Evolutionary conservation across 306 rosid genomes (phyloP).

Genomic region (Inga leiocalycina): DNA sequence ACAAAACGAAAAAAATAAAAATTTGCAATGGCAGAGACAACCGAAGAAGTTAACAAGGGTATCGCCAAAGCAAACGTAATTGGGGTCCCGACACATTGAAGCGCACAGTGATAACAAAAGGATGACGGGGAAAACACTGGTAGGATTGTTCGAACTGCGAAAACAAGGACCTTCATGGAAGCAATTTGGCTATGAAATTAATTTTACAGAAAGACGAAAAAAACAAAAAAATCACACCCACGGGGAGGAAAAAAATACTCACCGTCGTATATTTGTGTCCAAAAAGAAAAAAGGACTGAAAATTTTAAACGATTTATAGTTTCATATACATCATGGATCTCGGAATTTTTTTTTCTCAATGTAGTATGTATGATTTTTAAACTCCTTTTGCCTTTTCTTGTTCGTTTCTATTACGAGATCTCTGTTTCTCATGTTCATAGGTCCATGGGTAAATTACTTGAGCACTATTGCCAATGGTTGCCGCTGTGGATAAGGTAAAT

Average conservation of each 20-base stretch:
- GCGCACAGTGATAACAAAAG: background rate
- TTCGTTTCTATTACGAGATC: background rate
- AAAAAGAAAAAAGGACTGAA: conserved; percentile 31
- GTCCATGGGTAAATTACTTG: background rate
- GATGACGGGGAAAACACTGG: background rate
- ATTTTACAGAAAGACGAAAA: background rate
- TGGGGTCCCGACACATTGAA: background rate
- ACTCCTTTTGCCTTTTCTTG: background rate
- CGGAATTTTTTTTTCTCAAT: background rate
- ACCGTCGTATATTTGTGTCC: conserved; percentile 28
- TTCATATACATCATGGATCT: conserved; percentile 25
- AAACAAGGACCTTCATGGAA: conserved; percentile 13
- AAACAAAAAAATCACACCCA: background rate
- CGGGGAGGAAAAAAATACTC: background rate
- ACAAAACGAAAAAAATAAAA: background rate
- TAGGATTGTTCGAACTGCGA: background rate
- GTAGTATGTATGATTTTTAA: background rate
- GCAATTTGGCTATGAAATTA: conserved; percentile 15
- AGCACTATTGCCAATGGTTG: conserved; percentile 60
- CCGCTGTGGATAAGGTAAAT: conserved; percentile 53
- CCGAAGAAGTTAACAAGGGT: conserved; percentile 11
- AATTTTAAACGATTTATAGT: conserved; percentile 32
- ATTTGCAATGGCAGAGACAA: background rate
- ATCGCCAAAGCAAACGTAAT: background rate
- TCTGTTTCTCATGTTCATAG: background rate